Percentiles rank a stretch among this genome's conserved stretches.
These are phyloP conservation scores for Lactarius vividus DNA, from an alignment of 768 basidiomycete species.

Conservation along the genomic window DNA sequence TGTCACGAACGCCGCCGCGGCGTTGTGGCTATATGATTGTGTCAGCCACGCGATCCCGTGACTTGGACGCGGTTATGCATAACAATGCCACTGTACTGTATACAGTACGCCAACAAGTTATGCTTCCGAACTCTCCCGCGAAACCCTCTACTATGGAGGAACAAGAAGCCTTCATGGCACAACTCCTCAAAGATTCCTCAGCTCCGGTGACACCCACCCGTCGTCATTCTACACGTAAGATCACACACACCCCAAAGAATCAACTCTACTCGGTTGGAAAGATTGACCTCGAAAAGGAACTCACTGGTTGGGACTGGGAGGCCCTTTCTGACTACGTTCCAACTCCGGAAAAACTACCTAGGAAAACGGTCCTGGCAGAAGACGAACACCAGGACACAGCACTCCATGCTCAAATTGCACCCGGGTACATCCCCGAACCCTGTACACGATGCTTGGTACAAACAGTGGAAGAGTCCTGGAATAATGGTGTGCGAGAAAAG, in stretches of 20 bases:
- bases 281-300: constrained; percentile 15
- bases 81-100: too few species aligned
- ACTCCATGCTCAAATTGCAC: background rate
- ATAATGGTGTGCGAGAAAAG: constrained; percentile 18
- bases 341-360: constrained; percentile 23
- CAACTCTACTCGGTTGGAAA: constrained; percentile 18
- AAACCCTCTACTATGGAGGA: constrained; percentile 46
- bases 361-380: background rate
- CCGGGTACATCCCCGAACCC: constrained; percentile 19
- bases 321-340: constrained; percentile 28
- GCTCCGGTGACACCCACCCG: constrained; percentile 30
- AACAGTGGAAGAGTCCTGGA: constrained; percentile 11
- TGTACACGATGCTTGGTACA: constrained; percentile 21
- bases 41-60: constrained; percentile 24
- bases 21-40: background rate
- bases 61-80: constrained; percentile 4
- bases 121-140: constrained; percentile 37
- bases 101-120: too few species aligned
- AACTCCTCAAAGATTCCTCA: constrained; percentile 44
- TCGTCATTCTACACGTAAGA: constrained; percentile 1
- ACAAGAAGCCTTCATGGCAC: constrained; percentile 55
- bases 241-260: background rate
- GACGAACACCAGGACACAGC: background rate
- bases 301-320: constrained; percentile 28
- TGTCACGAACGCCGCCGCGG: background rate